phyloP scores from a whole-genome alignment of 139 green algal species.

The Asterochloris sp. region DNA sequence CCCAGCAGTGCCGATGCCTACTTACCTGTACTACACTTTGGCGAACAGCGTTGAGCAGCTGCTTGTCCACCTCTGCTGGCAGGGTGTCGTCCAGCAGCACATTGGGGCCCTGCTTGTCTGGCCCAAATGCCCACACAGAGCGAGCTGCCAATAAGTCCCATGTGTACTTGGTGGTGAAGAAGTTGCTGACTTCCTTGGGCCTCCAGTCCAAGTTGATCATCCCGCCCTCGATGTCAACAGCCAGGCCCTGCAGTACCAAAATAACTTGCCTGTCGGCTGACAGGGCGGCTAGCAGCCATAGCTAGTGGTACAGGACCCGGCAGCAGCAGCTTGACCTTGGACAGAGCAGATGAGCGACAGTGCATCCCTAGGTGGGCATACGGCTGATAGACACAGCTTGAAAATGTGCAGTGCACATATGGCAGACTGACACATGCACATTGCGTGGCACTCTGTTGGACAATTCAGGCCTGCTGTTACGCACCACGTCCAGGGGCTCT shows the following conservation, averaged over 20 bases:
- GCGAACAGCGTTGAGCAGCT: conserved; percentile 73
- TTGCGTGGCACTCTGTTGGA: background rate
- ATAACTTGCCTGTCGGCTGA: too few relatives aligned
- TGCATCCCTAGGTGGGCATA: too few relatives aligned
- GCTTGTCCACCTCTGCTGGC: conserved; percentile 89
- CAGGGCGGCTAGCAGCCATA: too few relatives aligned
- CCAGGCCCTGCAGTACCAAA: conserved; percentile 51
- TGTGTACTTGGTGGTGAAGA: conserved; percentile 89
- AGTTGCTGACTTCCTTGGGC: conserved; percentile 61
- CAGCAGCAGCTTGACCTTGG: too few relatives aligned
- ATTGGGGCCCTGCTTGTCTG: conserved; percentile 85
- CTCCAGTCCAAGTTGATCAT: conserved; percentile 65
- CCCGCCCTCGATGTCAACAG: conserved; percentile 88
- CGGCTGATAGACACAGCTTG: too few relatives aligned
- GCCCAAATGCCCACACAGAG: conserved; percentile 96
- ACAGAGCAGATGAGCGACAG: too few relatives aligned
- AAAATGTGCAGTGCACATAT: background rate
- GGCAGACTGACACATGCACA: background rate
- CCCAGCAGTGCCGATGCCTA: too few relatives aligned
- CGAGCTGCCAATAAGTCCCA: conserved; percentile 94
- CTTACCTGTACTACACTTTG: conserved; percentile 81
- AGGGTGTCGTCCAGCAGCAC: conserved; percentile 95
- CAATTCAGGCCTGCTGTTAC: background rate
- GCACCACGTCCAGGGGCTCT: conserved; percentile 88
- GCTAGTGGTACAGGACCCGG: too few relatives aligned